Evolutionary conservation across 345 rosid genomes (phyloP), one percentile per base, ranked within the genome.

Genomic region (Populus alba): DNA sequence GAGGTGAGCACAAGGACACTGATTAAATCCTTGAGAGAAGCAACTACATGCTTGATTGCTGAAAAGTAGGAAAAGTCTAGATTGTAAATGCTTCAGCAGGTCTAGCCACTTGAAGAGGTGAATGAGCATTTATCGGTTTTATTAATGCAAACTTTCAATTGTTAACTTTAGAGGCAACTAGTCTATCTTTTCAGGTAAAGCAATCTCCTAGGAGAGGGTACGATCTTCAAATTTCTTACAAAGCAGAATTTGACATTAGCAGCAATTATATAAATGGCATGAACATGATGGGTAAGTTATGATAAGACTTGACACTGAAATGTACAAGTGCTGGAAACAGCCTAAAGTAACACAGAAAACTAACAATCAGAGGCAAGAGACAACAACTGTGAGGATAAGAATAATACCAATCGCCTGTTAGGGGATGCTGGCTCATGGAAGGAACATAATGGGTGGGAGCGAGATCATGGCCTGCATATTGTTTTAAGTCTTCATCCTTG

Each of bases 381-480:
- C 13, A 71, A 83, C 13, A 41, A 7, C 47, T 33, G 41, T 73
- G 18, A 73, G 43, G 23, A 51, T 75, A 71, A 72, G n/a, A 79
- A 71, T 81, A 81, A 86, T 90, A 92, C 99, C 99, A 96, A 81
- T 96, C 98, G 51, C 94, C 98, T 25, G 97, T 96, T 62, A 79
- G 87, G 66, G 98, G 99, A 87, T 96, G 99, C 43, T 84, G 90
- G 84, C 97, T 96, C 99, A 96, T 96, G 9, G 98, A 94, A 85
- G 99, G 99, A 74, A 96, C 99, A 77, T 94, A 87, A 78, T 96
- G 99, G 15, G 99, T 96, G 33, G 98, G 94, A 75, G 99, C 99
- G 82, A 96, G 77, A 87, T 94, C 93, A 76, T 84, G 98, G 61
- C 99, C 99, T 83, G 77, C 80, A 78, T 96, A 96, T 62, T 80